Percentiles rank a stretch among this genome's conserved stretches.
Evolutionary conservation across 345 rosid genomes (phyloP).

Genomic region (Linum usitatissimum): DNA sequence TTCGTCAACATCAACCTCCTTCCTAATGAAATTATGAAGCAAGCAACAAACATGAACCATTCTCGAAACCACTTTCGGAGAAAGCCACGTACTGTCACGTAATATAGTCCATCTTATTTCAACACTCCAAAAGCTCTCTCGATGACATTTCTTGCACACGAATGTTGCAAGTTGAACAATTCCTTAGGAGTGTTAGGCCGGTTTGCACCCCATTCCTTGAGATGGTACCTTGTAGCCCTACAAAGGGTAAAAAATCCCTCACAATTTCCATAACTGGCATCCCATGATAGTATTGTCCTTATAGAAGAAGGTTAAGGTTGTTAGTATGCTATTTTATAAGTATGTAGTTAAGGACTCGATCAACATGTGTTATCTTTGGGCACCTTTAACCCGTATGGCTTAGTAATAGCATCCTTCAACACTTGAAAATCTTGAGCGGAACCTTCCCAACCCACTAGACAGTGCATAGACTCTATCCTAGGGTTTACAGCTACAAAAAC

Average conservation of each 20-base stretch:
- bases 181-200: not conserved
- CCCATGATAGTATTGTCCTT: not conserved
- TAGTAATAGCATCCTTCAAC: not conserved
- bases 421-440: not conserved
- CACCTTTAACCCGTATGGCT: not conserved
- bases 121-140: not conserved
- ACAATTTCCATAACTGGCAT: not conserved
- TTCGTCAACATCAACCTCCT: not conserved
- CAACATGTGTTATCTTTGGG: not conserved
- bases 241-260: not conserved
- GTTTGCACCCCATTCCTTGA: not conserved
- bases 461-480: not conserved
- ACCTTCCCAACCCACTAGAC: not conserved
- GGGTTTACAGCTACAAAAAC: not conserved
- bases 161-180: not conserved
- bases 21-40: not conserved
- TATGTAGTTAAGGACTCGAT: no score
- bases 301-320: not conserved
- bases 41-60: not conserved
- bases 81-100: not conserved
- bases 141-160: not conserved
- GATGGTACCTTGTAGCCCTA: not conserved
- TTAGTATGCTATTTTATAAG: not conserved
- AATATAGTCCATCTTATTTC: not conserved
- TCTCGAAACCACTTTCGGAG: not conserved